Conservation (phyloP, 2,329 filamentous ascomycete species). For the Stagonosporopsis chrysanthemi region DNA sequence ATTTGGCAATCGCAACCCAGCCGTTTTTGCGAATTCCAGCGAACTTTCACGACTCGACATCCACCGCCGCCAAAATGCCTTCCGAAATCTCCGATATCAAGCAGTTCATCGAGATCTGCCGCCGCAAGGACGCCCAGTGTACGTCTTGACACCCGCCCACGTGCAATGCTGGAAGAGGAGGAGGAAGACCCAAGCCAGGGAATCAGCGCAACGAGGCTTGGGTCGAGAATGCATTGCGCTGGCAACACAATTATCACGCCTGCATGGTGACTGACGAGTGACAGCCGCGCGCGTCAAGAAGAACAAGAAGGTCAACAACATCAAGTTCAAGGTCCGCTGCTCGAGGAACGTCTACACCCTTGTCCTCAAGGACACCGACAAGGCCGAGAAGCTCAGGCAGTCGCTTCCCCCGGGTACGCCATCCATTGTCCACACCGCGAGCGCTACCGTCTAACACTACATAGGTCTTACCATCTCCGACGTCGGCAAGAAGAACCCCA, state of each 20-base stretch:
- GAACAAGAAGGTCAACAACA: slow-evolving; percentile 86
- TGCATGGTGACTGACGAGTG: slow-evolving; percentile 3
- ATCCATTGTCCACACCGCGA: background rate
- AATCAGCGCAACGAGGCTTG: background rate
- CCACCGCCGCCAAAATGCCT: slow-evolving; percentile 81
- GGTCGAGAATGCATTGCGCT: slow-evolving; percentile 2
- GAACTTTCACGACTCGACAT: slow-evolving; percentile 31
- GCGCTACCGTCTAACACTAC: background rate
- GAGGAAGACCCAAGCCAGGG: background rate
- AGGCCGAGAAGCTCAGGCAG: slow-evolving; percentile 99
- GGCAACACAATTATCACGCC: background rate
- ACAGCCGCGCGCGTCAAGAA: slow-evolving; percentile 72
- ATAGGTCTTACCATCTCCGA: slow-evolving; percentile 66
- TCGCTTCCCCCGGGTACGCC: slow-evolving; percentile 91
- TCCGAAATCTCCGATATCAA: slow-evolving; percentile 98
- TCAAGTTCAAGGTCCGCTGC: slow-evolving; percentile 99
- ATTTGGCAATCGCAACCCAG: slow-evolving; percentile 22
- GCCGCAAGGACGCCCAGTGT: slow-evolving; percentile 99
- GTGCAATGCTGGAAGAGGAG: slow-evolving; percentile 3
- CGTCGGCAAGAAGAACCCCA: slow-evolving; percentile 69
- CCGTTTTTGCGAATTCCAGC: slow-evolving; percentile 24
- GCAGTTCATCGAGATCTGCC: slow-evolving; percentile 99
- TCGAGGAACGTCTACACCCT: slow-evolving; percentile 96
- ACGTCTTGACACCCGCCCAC: slow-evolving; percentile 58
- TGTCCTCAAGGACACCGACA: slow-evolving; percentile 96